Evolutionary conservation across 2,329 filamentous ascomycete genomes (phyloP).

Genomic region (Microsporum audouinii): DNA sequence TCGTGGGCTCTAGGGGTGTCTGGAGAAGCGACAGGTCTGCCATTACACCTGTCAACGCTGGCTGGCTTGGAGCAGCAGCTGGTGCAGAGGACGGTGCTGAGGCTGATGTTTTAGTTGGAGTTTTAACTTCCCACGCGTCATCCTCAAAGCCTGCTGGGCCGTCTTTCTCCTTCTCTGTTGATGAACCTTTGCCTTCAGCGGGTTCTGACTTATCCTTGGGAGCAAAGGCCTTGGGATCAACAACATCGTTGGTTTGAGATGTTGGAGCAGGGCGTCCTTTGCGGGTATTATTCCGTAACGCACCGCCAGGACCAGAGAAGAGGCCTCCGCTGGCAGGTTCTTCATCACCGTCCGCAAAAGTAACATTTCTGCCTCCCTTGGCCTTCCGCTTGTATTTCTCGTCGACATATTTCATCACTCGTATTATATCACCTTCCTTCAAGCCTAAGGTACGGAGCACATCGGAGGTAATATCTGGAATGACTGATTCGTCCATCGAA

Average conservation of each 20-base stretch:
- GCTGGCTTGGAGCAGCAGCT: conserved; percentile 28
- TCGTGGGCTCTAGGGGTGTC: conserved; percentile 47
- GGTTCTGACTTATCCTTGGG: conserved; percentile 40
- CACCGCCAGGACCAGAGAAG: conserved; percentile 87
- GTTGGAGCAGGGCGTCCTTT: conserved; percentile 80
- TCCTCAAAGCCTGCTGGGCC: conserved; percentile 68
- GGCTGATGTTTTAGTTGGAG: conserved; percentile 46
- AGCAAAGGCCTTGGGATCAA: conserved; percentile 78
- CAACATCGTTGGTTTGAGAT: conserved; percentile 72
- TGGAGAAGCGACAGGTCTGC: conserved; percentile 56
- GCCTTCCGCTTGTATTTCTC: conserved; percentile 60
- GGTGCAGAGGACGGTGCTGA: conserved; percentile 16
- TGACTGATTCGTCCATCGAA: conserved; percentile 87
- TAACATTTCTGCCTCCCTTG: conserved; percentile 42
- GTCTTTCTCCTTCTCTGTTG: conserved; percentile 40
- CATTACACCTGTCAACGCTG: conserved; percentile 56
- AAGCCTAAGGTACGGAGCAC: conserved; percentile 80
- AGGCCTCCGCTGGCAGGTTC: conserved; percentile 58
- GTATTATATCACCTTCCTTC: conserved; percentile 90
- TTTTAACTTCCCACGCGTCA: conserved; percentile 94
- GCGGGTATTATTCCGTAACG: conserved; percentile 83
- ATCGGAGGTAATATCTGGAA: conserved; percentile 76
- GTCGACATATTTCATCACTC: conserved; percentile 83
- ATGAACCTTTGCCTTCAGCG: conserved; percentile 37
- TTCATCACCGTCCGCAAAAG: conserved; percentile 39